These are phyloP conservation scores for Bretziella fagacearum DNA, from an alignment of 2,329 filamentous ascomycete species.

Conservation along the genomic window DNA sequence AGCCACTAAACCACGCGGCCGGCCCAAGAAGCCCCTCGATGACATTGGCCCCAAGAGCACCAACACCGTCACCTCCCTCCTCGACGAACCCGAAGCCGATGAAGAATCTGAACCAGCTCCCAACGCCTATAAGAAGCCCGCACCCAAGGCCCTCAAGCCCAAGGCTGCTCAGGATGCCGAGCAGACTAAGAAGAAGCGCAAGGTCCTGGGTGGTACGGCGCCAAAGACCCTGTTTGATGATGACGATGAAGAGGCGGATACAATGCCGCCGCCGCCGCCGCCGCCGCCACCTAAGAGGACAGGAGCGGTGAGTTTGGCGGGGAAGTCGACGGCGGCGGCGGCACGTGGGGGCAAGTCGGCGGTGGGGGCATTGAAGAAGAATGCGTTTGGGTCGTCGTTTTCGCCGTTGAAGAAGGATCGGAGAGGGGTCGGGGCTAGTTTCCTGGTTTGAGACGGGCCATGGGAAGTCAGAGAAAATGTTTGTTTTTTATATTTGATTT, in stretches of 20 bases:
- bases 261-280: neutral
- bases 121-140: neutral
- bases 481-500: neutral
- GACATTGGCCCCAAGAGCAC: constrained; percentile 3
- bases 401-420: constrained; percentile 58
- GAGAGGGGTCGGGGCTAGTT: constrained; percentile 44
- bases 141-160: constrained; percentile 14
- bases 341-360: constrained; percentile 8
- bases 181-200: constrained; percentile 53
- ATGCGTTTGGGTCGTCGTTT: constrained; percentile 36
- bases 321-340: constrained; percentile 5
- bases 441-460: constrained; percentile 28
- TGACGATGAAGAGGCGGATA: constrained; percentile 30
- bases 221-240: constrained; percentile 50
- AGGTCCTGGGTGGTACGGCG: constrained; percentile 34
- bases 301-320: constrained; percentile 14
- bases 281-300: constrained; percentile 5
- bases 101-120: constrained; percentile 12
- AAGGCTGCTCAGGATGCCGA: constrained; percentile 21
- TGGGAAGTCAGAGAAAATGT: neutral
- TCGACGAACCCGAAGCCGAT: neutral
- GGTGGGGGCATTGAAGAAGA: constrained; percentile 22
- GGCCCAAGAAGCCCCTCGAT: constrained; percentile 11
- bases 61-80: constrained; percentile 2
- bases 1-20: constrained; percentile 8